Evolutionary conservation across 257 asterid species (phyloP), one percentile per base, ranked within the genome.

Genomic region (Agastache rugosa): DNA sequence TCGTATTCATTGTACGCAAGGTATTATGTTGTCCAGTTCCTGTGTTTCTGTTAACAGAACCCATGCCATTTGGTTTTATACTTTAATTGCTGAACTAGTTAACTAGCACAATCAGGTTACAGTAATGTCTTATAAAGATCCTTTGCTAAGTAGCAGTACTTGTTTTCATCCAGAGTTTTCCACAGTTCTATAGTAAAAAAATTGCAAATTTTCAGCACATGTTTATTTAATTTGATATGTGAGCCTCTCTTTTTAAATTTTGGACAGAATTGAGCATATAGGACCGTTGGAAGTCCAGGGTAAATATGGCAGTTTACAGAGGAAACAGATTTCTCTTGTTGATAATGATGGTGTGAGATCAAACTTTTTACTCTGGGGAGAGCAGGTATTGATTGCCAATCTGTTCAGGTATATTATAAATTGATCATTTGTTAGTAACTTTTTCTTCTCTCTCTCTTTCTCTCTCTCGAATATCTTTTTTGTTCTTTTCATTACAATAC

Each of bases 361-460:
- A 79, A 85, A 74, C 27, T 84, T 95, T 77, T 76, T 83, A 47
- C 84, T 95, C 44, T 95, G 99, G 99, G 99, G 96, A 77, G 99
- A 90, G 74, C 98, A 95, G 82, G 81, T 76, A 72, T 78, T 85
- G 74, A 79, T 92, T 77, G 90, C 97, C 78, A 86, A 92, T 75
- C 85, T 95, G 63, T 83, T 92, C 81, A 95, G 97, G 99, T 95
- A 82, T 63, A 50, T 71, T 20, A 55, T 27, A 29, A 47, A 20
- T 58, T 71, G 20, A 47, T 51, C 71, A 29, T 71, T 78, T 73
- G 37, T 1, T 72, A 20, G 34, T 48, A 37, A 11, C 71, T 16
- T 37, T 5, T 35, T 78, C 29, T 60, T 11, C 59, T 20, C 16
- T 19, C 22, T 16, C 3, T 45, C 17, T 22, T 60, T 11, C 59